These are phyloP conservation scores for Yamagishiella unicocca DNA, from an alignment of 139 green algal genomes.

Conservation along the genomic window DNA sequence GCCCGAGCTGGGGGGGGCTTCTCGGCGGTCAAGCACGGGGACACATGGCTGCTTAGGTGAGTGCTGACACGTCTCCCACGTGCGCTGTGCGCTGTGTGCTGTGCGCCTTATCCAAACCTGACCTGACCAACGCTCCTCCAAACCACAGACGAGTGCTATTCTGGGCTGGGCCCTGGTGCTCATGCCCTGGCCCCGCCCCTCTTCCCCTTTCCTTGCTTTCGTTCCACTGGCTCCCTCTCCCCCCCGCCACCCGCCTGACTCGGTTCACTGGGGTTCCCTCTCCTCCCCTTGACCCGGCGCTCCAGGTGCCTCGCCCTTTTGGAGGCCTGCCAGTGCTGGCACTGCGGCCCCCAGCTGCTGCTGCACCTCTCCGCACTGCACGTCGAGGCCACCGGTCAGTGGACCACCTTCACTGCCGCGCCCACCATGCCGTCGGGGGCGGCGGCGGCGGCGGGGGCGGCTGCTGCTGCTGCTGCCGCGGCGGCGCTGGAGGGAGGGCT, in stretches of 20 bases:
- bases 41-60: slow-evolving; percentile 26
- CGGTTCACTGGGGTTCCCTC: neutral
- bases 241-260: too few species aligned
- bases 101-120: too few species aligned
- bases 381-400: slow-evolving; percentile 23
- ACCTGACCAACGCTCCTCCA: too few species aligned
- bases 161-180: too few species aligned
- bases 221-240: too few species aligned
- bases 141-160: too few species aligned
- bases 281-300: neutral
- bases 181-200: too few species aligned
- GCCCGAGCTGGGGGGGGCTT: neutral
- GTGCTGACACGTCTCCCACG: too few species aligned
- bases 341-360: slow-evolving; percentile 28
- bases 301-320: slow-evolving; percentile 37
- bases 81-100: too few species aligned
- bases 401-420: neutral
- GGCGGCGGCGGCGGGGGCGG: neutral
- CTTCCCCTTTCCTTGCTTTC: too few species aligned
- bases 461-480: neutral
- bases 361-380: slow-evolving; percentile 30
- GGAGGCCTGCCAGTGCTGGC: slow-evolving; percentile 29
- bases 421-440: neutral
- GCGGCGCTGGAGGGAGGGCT: slow-evolving; percentile 15
- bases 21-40: slow-evolving; percentile 10